Evolutionary conservation across 495 filamentous ascomycete genomes (phyloP).

Genomic region (Penicillium samsonianum): DNA sequence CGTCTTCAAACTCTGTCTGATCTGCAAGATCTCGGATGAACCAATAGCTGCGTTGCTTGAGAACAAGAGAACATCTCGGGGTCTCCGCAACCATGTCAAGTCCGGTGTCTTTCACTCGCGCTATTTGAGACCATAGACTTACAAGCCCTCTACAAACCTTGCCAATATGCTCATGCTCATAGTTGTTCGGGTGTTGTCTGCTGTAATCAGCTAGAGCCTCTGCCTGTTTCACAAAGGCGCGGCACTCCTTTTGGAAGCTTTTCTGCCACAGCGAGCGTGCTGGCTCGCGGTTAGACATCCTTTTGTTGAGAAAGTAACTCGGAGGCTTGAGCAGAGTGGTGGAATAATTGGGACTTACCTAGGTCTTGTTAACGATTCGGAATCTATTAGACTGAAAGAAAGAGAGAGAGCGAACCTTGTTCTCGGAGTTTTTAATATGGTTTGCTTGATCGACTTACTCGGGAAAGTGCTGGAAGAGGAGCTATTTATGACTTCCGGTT

Average conservation of each 20-base stretch:
- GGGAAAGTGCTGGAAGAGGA: background rate
- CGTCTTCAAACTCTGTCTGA: conserved; percentile 1
- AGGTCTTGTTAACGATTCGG: background rate
- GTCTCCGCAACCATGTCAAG: background rate
- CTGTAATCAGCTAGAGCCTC: background rate
- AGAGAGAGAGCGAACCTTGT: background rate
- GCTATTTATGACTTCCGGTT: background rate
- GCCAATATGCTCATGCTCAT: background rate
- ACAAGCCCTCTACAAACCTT: background rate
- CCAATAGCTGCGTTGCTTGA: background rate
- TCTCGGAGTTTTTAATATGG: background rate
- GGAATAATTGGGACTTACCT: background rate
- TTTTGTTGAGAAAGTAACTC: background rate
- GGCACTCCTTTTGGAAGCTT: background rate
- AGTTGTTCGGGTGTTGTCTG: background rate
- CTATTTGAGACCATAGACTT: background rate
- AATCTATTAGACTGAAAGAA: background rate
- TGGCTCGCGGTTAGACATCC: background rate
- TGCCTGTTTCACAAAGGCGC: background rate
- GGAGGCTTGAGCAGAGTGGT: background rate
- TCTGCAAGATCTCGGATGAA: background rate
- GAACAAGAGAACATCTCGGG: background rate
- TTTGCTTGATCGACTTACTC: background rate
- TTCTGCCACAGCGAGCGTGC: background rate
- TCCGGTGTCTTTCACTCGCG: background rate